Evolutionary conservation across 2,329 filamentous ascomycete species (phyloP), one percentile per base, ranked within the genome.

Genomic region (Coniochaeta prunicola): DNA sequence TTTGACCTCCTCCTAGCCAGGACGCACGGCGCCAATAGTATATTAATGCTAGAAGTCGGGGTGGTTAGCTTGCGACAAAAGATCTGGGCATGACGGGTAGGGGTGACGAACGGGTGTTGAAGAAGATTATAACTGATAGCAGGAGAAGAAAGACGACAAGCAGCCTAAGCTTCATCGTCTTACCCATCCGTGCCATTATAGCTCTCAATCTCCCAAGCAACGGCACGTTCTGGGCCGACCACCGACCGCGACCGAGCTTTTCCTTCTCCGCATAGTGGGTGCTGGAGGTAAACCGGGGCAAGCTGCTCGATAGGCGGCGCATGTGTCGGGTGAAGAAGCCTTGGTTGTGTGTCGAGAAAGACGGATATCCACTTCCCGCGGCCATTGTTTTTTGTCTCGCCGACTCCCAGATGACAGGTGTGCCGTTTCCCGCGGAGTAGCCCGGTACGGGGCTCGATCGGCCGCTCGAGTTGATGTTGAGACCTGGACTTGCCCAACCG

Each of bases 261-360:
- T 96, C 90, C 73, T 93, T 96, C 66, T 92, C 90, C 31, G 81
- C 81, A 69, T 88, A 88, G 60, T 81, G 77, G 58, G 73, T 65
- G 57, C 70, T 69, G 55, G 80, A 74, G 63, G 84, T 81, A 71
- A 94, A 93, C 26, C 83, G 82, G 8, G 92, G 91, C 60, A 97
- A 76, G 63, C 86, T 91, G 66, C 85, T 88, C 4, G 90, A 94
- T 66, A 97, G 81, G 64, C 83, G 87, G 64, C 90, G 87, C 76
- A 91, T 90, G 72, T 96, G 90, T 63, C 90, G 85, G 59, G 85
- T 87, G 73, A 97, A 93, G 80, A 96, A 96, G 59, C 92, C 90
- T 67, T 90, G 87, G 69, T 91, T 91, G 67, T 89, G 86, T 10
- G 88, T 92, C 62, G 86, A 86, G 74, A 91, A 94, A 40, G 88